Conservation (phyloP, 2,329 filamentous ascomycete species). For the Periconia sp. region DNA sequence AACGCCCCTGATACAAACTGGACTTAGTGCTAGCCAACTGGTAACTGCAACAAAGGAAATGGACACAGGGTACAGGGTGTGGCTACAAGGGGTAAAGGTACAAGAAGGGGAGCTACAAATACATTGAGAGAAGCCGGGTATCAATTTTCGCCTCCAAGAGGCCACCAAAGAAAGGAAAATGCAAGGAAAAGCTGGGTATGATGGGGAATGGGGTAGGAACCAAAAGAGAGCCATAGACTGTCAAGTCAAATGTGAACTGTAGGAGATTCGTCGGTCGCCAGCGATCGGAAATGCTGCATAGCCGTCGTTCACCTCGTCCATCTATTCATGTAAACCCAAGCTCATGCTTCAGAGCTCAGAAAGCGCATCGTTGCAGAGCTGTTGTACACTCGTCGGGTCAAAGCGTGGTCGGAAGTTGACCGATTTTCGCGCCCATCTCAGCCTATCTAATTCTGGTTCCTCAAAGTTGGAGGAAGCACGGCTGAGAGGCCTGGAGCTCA, state of each 20-base stretch:
- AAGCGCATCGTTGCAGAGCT: conserved; percentile 37
- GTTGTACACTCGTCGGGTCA: conserved; percentile 30
- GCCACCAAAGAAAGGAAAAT: not conserved
- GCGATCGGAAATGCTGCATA: conserved; percentile 3
- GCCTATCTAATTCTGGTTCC: conserved; percentile 15
- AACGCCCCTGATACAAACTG: no score
- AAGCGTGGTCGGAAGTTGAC: conserved; percentile 35
- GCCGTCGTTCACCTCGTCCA: not conserved
- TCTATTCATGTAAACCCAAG: not conserved
- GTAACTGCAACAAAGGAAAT: no score
- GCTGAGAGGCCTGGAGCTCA: conserved; percentile 18
- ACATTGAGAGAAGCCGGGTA: not conserved
- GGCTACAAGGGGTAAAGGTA: not conserved
- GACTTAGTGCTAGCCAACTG: no score
- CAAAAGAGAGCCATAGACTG: no score
- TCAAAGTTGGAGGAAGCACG: conserved; percentile 13
- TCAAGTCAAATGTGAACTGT: no score
- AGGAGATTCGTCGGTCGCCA: conserved; percentile 11
- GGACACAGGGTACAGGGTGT: not conserved
- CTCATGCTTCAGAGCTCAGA: conserved; percentile 26
- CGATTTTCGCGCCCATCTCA: conserved; percentile 20
- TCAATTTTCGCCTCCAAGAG: no score
- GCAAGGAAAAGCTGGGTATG: not conserved
- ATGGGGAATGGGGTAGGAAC: not conserved
- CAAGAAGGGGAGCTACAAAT: not conserved